These are phyloP conservation scores for Cercospora sp. DNA, from an alignment of 2,329 filamentous ascomycete genomes.

Conservation along the genomic window DNA sequence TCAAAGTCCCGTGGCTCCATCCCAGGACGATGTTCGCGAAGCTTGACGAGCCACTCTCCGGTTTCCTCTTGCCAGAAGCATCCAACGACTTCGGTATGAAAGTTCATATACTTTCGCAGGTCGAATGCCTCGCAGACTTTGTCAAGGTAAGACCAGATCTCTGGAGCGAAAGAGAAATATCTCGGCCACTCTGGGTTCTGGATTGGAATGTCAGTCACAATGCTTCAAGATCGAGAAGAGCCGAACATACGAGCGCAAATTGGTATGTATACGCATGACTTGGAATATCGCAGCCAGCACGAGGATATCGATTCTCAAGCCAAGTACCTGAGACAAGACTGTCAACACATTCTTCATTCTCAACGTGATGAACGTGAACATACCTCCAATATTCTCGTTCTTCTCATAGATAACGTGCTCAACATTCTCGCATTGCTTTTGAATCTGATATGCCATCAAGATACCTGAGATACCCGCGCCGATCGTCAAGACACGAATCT, in stretches of 20 bases:
- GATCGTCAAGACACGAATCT: constrained; percentile 50
- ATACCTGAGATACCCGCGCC: constrained; percentile 52
- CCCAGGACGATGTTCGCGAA: constrained; percentile 43
- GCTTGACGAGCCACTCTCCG: constrained; percentile 53
- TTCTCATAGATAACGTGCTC: constrained; percentile 53
- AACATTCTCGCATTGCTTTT: constrained; percentile 47
- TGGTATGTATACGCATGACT: constrained; percentile 33
- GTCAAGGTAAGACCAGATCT: constrained; percentile 52
- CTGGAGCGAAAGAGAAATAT: constrained; percentile 48
- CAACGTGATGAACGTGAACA: background rate
- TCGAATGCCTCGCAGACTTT: constrained; percentile 52
- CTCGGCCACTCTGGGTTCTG: constrained; percentile 49
- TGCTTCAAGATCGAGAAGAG: background rate
- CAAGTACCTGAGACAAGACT: constrained; percentile 42
- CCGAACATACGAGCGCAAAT: constrained; percentile 7
- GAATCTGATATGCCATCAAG: constrained; percentile 50
- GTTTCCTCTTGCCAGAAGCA: constrained; percentile 52
- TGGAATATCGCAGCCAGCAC: constrained; percentile 50
- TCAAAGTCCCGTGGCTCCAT: constrained; percentile 42
- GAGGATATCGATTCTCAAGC: constrained; percentile 44
- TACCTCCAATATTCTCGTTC: constrained; percentile 42
- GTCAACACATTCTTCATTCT: background rate
- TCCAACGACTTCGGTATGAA: constrained; percentile 50
- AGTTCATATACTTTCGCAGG: constrained; percentile 55
- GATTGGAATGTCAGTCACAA: background rate